phyloP scores from a whole-genome alignment of 306 rosid species.

The Casuarina cunninghamiana region DNA sequence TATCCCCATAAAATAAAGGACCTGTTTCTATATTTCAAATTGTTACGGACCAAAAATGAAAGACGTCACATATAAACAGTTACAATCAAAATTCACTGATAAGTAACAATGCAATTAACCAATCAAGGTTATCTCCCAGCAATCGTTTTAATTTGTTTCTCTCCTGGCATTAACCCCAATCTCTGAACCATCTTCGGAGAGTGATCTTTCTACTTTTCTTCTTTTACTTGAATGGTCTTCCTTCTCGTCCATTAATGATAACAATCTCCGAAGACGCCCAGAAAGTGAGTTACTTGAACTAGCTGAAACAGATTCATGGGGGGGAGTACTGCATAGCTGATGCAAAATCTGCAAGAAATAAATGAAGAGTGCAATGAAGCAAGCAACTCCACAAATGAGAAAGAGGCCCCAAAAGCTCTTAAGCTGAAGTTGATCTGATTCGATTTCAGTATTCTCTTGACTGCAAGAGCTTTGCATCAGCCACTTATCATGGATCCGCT shows the following conservation, averaged over 20 bases:
- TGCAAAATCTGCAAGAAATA: conserved; percentile 54
- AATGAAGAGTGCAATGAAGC: conserved; percentile 63
- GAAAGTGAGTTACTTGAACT: conserved; percentile 31
- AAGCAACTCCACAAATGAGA: conserved; percentile 73
- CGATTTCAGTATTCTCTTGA: conserved; percentile 53
- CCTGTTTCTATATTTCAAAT: neutral
- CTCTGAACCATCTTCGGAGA: conserved; percentile 25
- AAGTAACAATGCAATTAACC: neutral
- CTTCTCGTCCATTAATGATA: conserved; percentile 73
- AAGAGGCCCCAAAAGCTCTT: conserved; percentile 93
- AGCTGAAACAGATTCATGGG: conserved; percentile 37
- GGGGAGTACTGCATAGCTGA: conserved; percentile 33
- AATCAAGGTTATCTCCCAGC: neutral
- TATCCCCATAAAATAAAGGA: neutral
- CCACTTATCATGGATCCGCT: conserved; percentile 95
- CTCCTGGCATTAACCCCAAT: conserved; percentile 23
- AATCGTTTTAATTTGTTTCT: conserved; percentile 17
- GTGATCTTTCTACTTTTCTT: conserved; percentile 55
- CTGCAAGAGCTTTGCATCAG: conserved; percentile 57
- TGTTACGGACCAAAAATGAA: neutral
- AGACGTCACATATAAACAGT: neutral
- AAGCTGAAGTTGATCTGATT: conserved; percentile 74
- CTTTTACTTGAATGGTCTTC: conserved; percentile 54
- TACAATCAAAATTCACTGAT: conserved; percentile 7
- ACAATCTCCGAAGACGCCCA: conserved; percentile 50